Conservation (phyloP, 768 basidiomycete species). For the Gloeophyllum trabeum region DNA sequence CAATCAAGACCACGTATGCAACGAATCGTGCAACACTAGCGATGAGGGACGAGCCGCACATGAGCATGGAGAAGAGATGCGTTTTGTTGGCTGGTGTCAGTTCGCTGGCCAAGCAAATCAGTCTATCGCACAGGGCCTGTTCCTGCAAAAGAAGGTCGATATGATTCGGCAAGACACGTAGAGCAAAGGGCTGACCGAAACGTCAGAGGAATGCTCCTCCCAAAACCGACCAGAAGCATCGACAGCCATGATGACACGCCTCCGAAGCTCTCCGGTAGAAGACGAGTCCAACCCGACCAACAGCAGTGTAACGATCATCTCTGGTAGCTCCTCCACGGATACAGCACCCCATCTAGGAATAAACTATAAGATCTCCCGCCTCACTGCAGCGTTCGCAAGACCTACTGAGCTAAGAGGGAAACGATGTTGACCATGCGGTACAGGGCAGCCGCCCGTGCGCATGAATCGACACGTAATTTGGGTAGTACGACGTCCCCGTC, state of each 20-base stretch:
- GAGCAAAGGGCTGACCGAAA: not conserved
- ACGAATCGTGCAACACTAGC: conserved; percentile 47
- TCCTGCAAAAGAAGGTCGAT: conserved; percentile 25
- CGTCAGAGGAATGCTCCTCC: conserved; percentile 13
- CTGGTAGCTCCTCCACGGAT: conserved; percentile 27
- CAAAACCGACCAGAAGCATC: conserved; percentile 34
- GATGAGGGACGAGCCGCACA: conserved; percentile 35
- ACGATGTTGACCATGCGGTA: not conserved
- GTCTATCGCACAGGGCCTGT: conserved; percentile 28
- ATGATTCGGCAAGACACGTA: not conserved
- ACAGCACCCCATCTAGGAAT: conserved; percentile 16
- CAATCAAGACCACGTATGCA: conserved; percentile 36
- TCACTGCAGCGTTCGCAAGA: no score
- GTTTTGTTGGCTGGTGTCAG: conserved; percentile 40
- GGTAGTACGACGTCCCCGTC: no score
- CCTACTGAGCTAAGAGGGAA: not conserved
- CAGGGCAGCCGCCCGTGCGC: no score
- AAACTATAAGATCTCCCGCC: no score
- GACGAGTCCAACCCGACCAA: conserved; percentile 46
- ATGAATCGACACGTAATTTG: no score
- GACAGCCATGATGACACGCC: conserved; percentile 34
- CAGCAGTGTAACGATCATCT: conserved; percentile 37
- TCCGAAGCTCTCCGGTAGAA: conserved; percentile 29
- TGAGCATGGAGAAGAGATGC: conserved; percentile 37
- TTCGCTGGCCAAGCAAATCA: conserved; percentile 27